Evolutionary conservation across 495 filamentous ascomycete genomes (phyloP).

Genomic region (Ramalina intermedia): DNA sequence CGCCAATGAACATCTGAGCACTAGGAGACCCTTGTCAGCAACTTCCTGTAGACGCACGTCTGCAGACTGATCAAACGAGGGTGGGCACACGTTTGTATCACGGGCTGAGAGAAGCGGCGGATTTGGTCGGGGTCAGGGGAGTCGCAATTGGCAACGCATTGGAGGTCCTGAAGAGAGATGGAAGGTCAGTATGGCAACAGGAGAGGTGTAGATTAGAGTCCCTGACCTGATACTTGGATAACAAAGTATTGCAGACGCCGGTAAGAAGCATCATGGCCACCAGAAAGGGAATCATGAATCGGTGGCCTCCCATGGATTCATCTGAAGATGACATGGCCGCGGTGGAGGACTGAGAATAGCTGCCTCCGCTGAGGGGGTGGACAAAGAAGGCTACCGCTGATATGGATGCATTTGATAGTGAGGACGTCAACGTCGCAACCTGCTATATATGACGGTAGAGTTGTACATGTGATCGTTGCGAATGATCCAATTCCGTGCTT

Average conservation of each 20-base stretch:
- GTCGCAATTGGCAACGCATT: conserved; percentile 86
- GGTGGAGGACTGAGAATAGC: background rate
- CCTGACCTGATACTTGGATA: conserved; percentile 86
- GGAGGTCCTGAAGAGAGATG: conserved; percentile 55
- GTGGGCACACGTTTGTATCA: conserved; percentile 68
- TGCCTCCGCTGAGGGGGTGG: background rate
- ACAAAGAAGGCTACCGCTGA: background rate
- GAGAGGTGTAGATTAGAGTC: background rate
- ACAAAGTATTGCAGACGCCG: conserved; percentile 89
- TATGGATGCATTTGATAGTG: background rate
- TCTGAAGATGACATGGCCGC: background rate
- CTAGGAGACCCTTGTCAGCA: conserved; percentile 15
- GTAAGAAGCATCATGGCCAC: conserved; percentile 86
- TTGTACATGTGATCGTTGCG: background rate
- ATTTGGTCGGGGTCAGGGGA: conserved; percentile 53
- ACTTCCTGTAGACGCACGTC: background rate
- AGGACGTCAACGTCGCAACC: background rate
- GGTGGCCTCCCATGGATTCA: conserved; percentile 32
- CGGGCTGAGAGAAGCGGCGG: conserved; percentile 75
- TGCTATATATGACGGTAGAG: background rate
- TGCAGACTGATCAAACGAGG: background rate
- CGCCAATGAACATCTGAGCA: conserved; percentile 85
- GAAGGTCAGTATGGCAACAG: background rate
- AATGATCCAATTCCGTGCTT: no score
- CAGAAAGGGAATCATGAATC: conserved; percentile 60